phyloP scores from a whole-genome alignment of 208 protist genomes.

The Naegleria fowleri region DNA sequence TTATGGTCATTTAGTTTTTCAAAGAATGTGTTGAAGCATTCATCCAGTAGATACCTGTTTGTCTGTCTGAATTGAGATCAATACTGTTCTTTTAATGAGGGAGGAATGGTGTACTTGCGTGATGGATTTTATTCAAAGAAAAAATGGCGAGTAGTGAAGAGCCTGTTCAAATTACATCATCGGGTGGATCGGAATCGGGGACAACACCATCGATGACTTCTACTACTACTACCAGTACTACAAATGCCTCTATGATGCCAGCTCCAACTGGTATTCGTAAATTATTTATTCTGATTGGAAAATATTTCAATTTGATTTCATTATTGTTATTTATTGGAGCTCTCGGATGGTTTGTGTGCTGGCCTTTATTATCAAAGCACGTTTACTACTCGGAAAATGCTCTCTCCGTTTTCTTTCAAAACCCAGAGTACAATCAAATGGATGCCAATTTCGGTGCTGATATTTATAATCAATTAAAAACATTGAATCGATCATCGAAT shows the following conservation, averaged over 20 bases:
- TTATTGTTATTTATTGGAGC: not conserved
- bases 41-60: no score
- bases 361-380: not conserved
- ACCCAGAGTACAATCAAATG: not conserved
- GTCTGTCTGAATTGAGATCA: no score
- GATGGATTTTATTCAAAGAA: no score
- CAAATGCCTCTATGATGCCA: not conserved
- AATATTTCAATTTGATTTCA: not conserved
- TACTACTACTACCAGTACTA: not conserved
- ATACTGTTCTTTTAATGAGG: no score
- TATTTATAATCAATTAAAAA: not conserved
- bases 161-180: no score
- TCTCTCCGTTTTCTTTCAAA: not conserved
- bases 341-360: not conserved
- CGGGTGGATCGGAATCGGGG: no score
- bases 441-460: not conserved
- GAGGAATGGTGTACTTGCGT: no score
- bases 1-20: no score
- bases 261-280: not conserved
- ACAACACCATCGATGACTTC: no score
- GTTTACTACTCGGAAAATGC: slow-evolving; percentile 13
- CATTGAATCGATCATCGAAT: not conserved
- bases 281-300: not conserved
- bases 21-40: no score
- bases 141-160: no score